Evolutionary conservation across 2,329 filamentous ascomycete species (phyloP).

Genomic region (Conoideocrella luteorostrata): DNA sequence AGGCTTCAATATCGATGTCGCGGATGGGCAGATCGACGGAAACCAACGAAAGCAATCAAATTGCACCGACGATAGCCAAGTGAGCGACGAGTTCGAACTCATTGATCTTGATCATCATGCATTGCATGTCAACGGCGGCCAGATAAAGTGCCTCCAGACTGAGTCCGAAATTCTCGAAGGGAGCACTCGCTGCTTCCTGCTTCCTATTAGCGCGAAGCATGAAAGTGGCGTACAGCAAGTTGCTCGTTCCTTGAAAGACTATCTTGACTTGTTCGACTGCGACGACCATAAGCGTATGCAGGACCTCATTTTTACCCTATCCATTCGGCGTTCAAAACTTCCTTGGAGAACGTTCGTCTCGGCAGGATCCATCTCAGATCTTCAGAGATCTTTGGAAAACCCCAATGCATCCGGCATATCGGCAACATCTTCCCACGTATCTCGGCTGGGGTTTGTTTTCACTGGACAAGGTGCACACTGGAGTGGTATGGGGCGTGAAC

Average conservation of each 20-base stretch:
- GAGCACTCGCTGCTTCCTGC: no score
- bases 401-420: background rate
- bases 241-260: conserved; percentile 13
- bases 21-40: no score
- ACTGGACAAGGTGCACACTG: conserved; percentile 29
- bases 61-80: no score
- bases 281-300: conserved; percentile 3
- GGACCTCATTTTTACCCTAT: conserved; percentile 21
- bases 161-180: no score
- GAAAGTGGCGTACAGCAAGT: no score
- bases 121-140: no score
- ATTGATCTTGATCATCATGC: no score
- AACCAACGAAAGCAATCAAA: no score
- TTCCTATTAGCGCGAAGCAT: conserved; percentile 13
- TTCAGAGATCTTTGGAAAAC: conserved; percentile 9
- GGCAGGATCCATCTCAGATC: conserved; percentile 1
- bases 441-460: conserved; percentile 24
- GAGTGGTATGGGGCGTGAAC: conserved; percentile 6
- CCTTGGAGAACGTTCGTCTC: no score
- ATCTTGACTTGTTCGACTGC: conserved; percentile 15
- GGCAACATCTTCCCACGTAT: background rate
- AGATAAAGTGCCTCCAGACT: no score
- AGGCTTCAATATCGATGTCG: no score
- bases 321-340: conserved; percentile 21
- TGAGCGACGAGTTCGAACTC: no score